Evolutionary conservation across 2,329 filamentous ascomycete genomes (phyloP).

Genomic region (Diaporthe batatas): DNA sequence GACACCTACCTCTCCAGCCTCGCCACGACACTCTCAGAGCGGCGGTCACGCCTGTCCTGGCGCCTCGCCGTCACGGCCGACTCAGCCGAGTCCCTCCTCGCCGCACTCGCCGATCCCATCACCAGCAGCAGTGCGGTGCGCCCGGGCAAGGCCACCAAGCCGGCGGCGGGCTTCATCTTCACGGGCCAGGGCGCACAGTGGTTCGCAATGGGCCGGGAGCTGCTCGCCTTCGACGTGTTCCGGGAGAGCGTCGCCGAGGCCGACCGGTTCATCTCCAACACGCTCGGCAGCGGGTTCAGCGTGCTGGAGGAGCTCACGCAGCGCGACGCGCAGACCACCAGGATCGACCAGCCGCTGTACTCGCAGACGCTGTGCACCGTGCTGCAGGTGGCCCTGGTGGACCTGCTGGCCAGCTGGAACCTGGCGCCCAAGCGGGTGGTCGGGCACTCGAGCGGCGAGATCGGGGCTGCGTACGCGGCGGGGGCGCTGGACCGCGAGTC

Average conservation of each 20-base stretch:
- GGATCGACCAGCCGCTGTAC: slow-evolving; percentile 48
- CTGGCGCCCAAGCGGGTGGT: slow-evolving; percentile 44
- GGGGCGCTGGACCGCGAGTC: slow-evolving; percentile 42
- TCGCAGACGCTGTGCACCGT: slow-evolving; percentile 50
- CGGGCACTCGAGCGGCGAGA: slow-evolving; percentile 47
- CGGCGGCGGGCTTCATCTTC: slow-evolving; percentile 47
- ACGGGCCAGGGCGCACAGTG: slow-evolving; percentile 54
- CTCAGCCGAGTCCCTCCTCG: slow-evolving; percentile 24
- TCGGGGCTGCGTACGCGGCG: slow-evolving; percentile 46
- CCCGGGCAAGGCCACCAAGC: slow-evolving; percentile 25
- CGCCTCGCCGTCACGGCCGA: slow-evolving; percentile 36
- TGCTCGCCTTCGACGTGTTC: slow-evolving; percentile 45
- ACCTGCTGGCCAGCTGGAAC: slow-evolving; percentile 46
- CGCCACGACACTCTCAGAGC: slow-evolving; percentile 38
- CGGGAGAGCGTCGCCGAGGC: slow-evolving; percentile 36
- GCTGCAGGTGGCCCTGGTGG: slow-evolving; percentile 53
- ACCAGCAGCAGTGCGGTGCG: slow-evolving; percentile 28
- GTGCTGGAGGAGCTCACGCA: slow-evolving; percentile 47
- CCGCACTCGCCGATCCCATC: slow-evolving; percentile 23
- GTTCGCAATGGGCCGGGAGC: slow-evolving; percentile 47
- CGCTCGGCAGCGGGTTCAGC: slow-evolving; percentile 29
- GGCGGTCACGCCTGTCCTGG: slow-evolving; percentile 37
- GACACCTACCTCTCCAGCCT: slow-evolving; percentile 36
- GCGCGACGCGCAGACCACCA: slow-evolving; percentile 42
- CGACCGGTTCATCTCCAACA: slow-evolving; percentile 21